Conservation (phyloP, 352 stramenopile species). For the Globisporangium paroecandrum region DNA sequence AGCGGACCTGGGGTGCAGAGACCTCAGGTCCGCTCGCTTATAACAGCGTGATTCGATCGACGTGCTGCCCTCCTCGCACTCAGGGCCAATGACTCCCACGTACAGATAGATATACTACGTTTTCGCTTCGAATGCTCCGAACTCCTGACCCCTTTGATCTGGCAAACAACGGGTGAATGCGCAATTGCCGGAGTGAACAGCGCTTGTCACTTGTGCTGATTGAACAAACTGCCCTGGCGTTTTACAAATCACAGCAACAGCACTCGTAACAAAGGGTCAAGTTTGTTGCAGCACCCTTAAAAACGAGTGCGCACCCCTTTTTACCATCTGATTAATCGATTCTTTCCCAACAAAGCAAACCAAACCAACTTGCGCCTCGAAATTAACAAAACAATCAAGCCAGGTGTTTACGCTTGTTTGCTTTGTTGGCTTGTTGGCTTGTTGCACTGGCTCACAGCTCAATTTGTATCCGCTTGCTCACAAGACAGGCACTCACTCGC, state of each 20-base stretch:
- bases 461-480: background rate
- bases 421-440: background rate
- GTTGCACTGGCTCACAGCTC: background rate
- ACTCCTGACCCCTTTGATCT: background rate
- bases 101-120: background rate
- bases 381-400: slow-evolving; percentile 13
- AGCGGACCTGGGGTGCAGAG: no score
- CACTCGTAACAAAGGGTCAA: background rate
- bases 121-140: background rate
- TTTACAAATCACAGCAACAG: background rate
- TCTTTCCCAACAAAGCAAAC: background rate
- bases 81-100: background rate
- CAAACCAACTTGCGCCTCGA: background rate
- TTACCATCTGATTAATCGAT: slow-evolving; percentile 8
- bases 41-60: background rate
- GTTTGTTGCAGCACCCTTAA: background rate
- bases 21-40: background rate
- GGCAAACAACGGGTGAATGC: background rate
- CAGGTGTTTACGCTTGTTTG: background rate
- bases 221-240: background rate
- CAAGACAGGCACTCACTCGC: background rate
- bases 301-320: background rate
- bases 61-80: background rate
- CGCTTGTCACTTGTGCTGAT: slow-evolving; percentile 2
- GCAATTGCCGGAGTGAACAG: slow-evolving; percentile 2